Evolutionary conservation across 2,329 filamentous ascomycete genomes (phyloP).

Genomic region (Phoma sp.): DNA sequence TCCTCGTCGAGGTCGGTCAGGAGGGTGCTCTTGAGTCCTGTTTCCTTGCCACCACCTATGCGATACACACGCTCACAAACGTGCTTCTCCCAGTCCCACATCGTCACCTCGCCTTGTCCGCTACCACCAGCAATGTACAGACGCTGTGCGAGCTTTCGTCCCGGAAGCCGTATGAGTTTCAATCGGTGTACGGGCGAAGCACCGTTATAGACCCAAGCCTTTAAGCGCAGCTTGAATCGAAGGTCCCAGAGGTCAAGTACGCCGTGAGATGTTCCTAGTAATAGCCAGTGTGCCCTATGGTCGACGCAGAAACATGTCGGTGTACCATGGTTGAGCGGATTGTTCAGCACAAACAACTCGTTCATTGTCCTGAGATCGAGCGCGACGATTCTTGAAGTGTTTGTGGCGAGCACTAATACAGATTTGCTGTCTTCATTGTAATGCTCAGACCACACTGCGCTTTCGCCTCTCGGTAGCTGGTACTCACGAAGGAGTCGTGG

Average conservation of each 20-base stretch:
- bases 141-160: conserved; percentile 70
- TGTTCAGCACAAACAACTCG: conserved; percentile 78
- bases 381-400: conserved; percentile 79
- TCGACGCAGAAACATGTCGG: conserved; percentile 92
- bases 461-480: conserved; percentile 74
- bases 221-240: conserved; percentile 87
- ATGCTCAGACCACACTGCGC: conserved; percentile 90
- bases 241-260: conserved; percentile 95
- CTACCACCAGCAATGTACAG: conserved; percentile 89
- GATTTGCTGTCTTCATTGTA: conserved; percentile 83
- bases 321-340: conserved; percentile 88
- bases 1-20: conserved; percentile 92
- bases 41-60: conserved; percentile 52
- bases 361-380: conserved; percentile 89
- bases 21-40: conserved; percentile 61
- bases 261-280: conserved; percentile 90
- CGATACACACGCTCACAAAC: conserved; percentile 89
- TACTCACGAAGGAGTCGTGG: conserved; percentile 74
- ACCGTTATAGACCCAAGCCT: conserved; percentile 85
- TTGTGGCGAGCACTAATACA: conserved; percentile 85
- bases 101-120: conserved; percentile 84
- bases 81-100: conserved; percentile 93
- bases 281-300: conserved; percentile 83
- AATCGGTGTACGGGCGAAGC: conserved; percentile 81
- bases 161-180: conserved; percentile 63